phyloP scores from a whole-genome alignment of 495 filamentous ascomycete genomes.

The Haplographium delicatum region DNA sequence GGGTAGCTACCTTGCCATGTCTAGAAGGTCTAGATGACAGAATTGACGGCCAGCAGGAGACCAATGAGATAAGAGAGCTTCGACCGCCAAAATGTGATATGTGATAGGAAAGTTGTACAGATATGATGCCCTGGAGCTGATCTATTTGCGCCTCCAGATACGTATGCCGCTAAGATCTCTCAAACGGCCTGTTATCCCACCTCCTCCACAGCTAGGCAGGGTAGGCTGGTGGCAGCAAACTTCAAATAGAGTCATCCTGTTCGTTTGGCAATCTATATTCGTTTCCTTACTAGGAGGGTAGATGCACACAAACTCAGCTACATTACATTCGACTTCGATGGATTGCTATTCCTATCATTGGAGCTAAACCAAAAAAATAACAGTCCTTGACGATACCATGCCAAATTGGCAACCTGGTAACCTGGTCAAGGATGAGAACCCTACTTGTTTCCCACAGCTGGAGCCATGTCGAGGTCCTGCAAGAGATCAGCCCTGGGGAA shows the following conservation, averaged over 20 bases:
- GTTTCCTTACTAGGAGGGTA: no score
- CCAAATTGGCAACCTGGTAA: no score
- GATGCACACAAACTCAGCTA: no score
- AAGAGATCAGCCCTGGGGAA: neutral
- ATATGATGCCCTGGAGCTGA: conserved; percentile 2
- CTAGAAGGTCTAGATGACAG: conserved; percentile 15
- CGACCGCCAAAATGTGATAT: conserved; percentile 2
- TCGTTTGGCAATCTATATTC: no score
- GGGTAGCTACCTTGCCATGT: conserved; percentile 8
- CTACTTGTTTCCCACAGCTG: neutral
- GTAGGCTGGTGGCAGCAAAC: neutral
- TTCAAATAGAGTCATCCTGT: neutral
- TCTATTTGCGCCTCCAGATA: conserved; percentile 6
- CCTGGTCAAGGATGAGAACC: no score
- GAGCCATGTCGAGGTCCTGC: neutral
- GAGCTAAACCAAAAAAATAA: neutral
- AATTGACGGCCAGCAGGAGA: neutral
- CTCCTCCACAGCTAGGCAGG: neutral
- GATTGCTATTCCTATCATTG: neutral
- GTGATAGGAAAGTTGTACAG: conserved; percentile 3
- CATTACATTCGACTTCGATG: neutral
- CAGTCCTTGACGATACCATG: neutral
- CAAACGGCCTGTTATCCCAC: neutral
- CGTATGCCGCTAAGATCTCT: neutral
- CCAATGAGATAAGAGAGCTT: conserved; percentile 1